Evolutionary conservation across 768 basidiomycete genomes (phyloP).

Genomic region (Suillus fuscotomentosus): DNA sequence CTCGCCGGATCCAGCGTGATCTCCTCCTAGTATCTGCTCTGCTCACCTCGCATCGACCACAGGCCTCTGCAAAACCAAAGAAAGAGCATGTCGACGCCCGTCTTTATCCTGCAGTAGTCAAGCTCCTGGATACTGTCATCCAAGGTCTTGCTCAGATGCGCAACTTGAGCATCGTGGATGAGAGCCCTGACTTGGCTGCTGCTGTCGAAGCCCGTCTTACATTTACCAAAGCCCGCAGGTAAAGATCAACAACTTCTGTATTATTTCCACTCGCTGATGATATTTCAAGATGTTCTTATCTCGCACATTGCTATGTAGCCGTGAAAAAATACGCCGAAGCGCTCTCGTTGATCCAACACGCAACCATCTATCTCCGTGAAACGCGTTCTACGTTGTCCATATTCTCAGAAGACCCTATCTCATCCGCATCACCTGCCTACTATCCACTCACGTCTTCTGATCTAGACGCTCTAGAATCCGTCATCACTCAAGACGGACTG

Average conservation of each 20-base stretch:
- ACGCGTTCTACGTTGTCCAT: constrained; percentile 52
- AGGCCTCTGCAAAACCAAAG: constrained; percentile 28
- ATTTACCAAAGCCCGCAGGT: constrained; percentile 77
- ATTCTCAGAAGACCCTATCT: constrained; percentile 46
- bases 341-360: constrained; percentile 68
- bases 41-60: constrained; percentile 42
- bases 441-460: constrained; percentile 49
- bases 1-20: constrained; percentile 87
- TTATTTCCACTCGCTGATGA: neutral
- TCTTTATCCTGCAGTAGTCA: constrained; percentile 84
- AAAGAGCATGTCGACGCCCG: constrained; percentile 63
- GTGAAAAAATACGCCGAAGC: constrained; percentile 73
- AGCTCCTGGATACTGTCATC: constrained; percentile 80
- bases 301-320: constrained; percentile 72
- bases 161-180: constrained; percentile 80
- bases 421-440: constrained; percentile 41
- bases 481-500: constrained; percentile 45
- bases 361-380: constrained; percentile 73
- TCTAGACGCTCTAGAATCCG: constrained; percentile 52
- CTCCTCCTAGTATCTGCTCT: constrained; percentile 72
- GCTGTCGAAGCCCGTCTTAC: constrained; percentile 76
- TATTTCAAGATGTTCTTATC: constrained; percentile 61
- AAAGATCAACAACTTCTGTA: constrained; percentile 1
- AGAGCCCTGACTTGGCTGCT: constrained; percentile 77
- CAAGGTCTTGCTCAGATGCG: constrained; percentile 87